Evolutionary conservation across 352 stramenopile species (phyloP).

Genomic region (Globisporangium radiosum): DNA sequence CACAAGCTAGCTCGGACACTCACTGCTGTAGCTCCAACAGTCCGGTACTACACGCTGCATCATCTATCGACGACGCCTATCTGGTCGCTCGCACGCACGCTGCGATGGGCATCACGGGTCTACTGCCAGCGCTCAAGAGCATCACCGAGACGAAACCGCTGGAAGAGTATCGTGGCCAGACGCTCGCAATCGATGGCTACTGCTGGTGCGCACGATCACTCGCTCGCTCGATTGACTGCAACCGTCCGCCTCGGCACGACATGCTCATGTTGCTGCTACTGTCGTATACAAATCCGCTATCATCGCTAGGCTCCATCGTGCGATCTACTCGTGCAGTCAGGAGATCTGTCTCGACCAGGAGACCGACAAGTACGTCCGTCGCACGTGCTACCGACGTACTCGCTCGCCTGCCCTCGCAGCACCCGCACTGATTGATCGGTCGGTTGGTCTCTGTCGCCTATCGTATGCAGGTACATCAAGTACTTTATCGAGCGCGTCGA

Average conservation of each 20-base stretch:
- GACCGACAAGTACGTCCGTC: slow-evolving; percentile 51
- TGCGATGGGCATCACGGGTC: slow-evolving; percentile 49
- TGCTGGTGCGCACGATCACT: slow-evolving; percentile 43
- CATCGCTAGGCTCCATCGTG: slow-evolving; percentile 59
- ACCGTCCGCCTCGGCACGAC: background rate
- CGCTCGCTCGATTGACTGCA: background rate
- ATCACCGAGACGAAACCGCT: slow-evolving; percentile 59
- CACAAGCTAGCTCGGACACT: too few relatives aligned
- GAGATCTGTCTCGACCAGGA: slow-evolving; percentile 62
- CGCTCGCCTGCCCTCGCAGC: slow-evolving; percentile 31
- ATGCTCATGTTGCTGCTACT: background rate
- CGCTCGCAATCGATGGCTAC: slow-evolving; percentile 76
- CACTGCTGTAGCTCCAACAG: too few relatives aligned
- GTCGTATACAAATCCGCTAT: background rate
- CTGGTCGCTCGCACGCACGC: background rate
- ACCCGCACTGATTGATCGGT: background rate
- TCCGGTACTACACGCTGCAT: too few relatives aligned
- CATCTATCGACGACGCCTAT: too few relatives aligned
- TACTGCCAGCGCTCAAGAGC: slow-evolving; percentile 68
- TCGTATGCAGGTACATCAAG: slow-evolving; percentile 46
- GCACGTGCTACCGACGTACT: slow-evolving; percentile 21
- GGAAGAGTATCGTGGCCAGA: slow-evolving; percentile 46
- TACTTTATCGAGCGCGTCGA: slow-evolving; percentile 70
- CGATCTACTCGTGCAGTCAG: slow-evolving; percentile 68
- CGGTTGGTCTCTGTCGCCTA: background rate